Evolutionary conservation across 2,329 filamentous ascomycete genomes (phyloP), one percentile per base, ranked within the genome.

Genomic region (Hawksworthiomyces lignivorus): DNA sequence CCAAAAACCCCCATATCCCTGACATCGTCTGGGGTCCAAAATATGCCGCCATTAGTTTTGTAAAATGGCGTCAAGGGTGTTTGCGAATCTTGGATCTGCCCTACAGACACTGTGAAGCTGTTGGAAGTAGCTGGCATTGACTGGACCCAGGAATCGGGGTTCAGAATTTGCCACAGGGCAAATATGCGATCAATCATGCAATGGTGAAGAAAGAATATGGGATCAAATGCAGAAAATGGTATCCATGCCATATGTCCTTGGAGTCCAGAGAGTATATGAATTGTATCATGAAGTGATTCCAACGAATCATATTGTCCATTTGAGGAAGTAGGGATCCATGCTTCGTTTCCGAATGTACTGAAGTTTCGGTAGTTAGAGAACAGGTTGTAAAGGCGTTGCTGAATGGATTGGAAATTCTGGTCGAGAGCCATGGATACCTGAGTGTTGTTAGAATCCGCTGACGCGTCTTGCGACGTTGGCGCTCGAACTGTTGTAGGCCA

Each of bases 131-230:
- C 74, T 7, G 63, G 51, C 47, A 75, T 70, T 1, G 80, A 72
- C 18, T 69, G 62, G 5, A 87, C 73, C 63, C 80, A 90, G 21
- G 73, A 73, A 17, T 77, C 64, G 0, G 82, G 83, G 49, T 92
- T 74, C 12, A 92, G 60, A 1, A 72, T 67, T 62, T 92, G 84
- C 84, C 84, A 92, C 47, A 94, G 73, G 24, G 84, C 77, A 48
- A 87, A 77, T 21, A 85, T 61, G 3, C 87, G 76, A 54, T 94
- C 87, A 7, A 87, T 73, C 60, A 84, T 88, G 48, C 70, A 66
- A 53, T 90, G 86, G 53, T 90, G 84, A 8, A 90, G 62, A 62
- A 82, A 85, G 62, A 82, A 85, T 61, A 90, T 64, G 0, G 86
- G 86, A 55, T 94, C 87, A 56, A 87, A 94, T 0, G 82, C 75